Evolutionary conservation across 1,139 yeast species (phyloP).

Genomic region (Suhomyces maxii): DNA sequence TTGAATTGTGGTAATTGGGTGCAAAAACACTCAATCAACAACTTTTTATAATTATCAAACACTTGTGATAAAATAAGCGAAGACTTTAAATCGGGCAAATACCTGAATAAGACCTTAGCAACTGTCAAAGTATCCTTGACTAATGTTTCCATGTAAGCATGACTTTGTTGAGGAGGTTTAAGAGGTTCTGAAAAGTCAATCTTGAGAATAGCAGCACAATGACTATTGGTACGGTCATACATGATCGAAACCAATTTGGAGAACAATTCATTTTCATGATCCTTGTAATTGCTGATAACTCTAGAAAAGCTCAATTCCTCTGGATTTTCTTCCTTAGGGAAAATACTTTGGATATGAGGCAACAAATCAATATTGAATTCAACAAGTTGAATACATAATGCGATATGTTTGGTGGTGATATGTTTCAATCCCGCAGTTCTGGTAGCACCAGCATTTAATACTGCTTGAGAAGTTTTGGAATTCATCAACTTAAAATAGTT

Average conservation of each 20-base stretch:
- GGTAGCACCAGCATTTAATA: conserved; percentile 77
- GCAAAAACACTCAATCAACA: conserved; percentile 55
- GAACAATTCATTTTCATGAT: conserved; percentile 68
- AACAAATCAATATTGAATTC: conserved; percentile 39
- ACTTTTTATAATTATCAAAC: conserved; percentile 60
- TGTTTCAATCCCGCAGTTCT: conserved; percentile 73
- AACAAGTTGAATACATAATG: conserved; percentile 63
- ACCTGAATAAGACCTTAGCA: conserved; percentile 58
- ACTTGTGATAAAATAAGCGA: conserved; percentile 53
- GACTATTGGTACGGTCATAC: conserved; percentile 61
- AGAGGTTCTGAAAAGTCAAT: conserved; percentile 54
- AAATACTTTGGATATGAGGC: conserved; percentile 19
- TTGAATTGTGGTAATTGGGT: conserved; percentile 51
- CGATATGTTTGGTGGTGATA: conserved; percentile 73
- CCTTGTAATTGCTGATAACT: conserved; percentile 43
- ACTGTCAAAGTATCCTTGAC: conserved; percentile 69
- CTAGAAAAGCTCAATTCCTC: conserved; percentile 42
- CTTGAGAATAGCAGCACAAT: conserved; percentile 45
- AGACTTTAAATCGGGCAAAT: conserved; percentile 55
- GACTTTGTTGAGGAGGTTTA: conserved; percentile 46
- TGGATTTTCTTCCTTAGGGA: conserved; percentile 7
- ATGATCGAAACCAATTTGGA: conserved; percentile 66
- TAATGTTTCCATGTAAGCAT: conserved; percentile 64
- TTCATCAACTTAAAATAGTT: conserved; percentile 57
- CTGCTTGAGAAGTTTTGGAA: conserved; percentile 58